Percentiles rank a stretch among this genome's conserved stretches.
Evolutionary conservation across 768 basidiomycete species (phyloP).

Genomic region (Podaxis mareebaensis): DNA sequence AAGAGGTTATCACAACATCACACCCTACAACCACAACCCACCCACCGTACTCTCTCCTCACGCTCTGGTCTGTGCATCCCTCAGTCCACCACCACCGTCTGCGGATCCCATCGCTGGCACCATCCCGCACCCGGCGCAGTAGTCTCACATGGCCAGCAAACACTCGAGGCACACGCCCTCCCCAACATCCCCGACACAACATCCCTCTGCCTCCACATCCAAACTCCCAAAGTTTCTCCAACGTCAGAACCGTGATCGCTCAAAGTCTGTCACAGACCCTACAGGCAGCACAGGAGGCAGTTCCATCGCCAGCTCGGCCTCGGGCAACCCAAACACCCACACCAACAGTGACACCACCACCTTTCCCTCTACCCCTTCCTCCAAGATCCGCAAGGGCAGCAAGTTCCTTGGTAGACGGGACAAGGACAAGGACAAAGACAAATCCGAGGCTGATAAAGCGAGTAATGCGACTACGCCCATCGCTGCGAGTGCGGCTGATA

Average conservation of each 20-base stretch:
- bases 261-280: constrained; percentile 48
- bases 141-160: constrained; percentile 43
- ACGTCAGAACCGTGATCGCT: constrained; percentile 61
- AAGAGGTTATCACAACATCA: background rate
- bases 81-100: background rate
- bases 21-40: background rate
- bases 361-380: constrained; percentile 21
- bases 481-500: constrained; percentile 18
- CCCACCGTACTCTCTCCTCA: background rate
- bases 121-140: no score
- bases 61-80: background rate
- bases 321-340: constrained; percentile 23
- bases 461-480: constrained; percentile 7
- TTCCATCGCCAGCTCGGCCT: constrained; percentile 32
- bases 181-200: constrained; percentile 29
- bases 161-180: constrained; percentile 37
- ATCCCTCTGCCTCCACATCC: constrained; percentile 32
- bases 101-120: no score
- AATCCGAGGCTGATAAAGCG: background rate
- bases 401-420: background rate
- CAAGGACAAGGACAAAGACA: constrained; percentile 16
- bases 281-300: constrained; percentile 44
- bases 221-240: constrained; percentile 72
- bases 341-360: constrained; percentile 21
- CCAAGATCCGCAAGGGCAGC: constrained; percentile 28